These are phyloP conservation scores for Pichia inconspicua DNA, from an alignment of 1,139 yeast genomes.

Conservation along the genomic window DNA sequence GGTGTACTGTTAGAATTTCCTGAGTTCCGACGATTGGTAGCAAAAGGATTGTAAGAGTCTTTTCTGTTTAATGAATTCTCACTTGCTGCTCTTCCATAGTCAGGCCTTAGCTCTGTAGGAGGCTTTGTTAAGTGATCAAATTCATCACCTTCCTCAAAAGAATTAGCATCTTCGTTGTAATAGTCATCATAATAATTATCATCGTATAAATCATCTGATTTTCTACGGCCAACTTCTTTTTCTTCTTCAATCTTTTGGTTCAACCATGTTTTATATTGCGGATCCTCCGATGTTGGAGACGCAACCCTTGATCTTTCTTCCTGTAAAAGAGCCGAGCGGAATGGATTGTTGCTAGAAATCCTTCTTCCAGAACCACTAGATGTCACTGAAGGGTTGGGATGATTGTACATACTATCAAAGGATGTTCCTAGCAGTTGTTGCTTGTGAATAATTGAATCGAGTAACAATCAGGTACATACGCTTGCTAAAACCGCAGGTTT, in stretches of 20 bases:
- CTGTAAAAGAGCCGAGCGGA: slow-evolving; percentile 26
- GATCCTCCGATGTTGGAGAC: slow-evolving; percentile 17
- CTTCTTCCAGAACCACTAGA: slow-evolving; percentile 27
- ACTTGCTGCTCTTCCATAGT: slow-evolving; percentile 6
- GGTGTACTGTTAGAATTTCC: slow-evolving; percentile 8
- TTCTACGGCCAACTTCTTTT: slow-evolving; percentile 7
- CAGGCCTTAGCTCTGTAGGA: slow-evolving; percentile 3
- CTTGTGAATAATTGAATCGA: not conserved
- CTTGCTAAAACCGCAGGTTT: not conserved
- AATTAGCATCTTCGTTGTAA: slow-evolving; percentile 8
- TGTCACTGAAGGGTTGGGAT: slow-evolving; percentile 24
- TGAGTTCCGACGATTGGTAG: slow-evolving; percentile 9
- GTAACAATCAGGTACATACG: not conserved
- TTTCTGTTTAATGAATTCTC: slow-evolving; percentile 11
- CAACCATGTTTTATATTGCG: slow-evolving; percentile 25
- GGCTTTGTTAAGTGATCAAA: slow-evolving; percentile 10
- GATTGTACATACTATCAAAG: slow-evolving; percentile 20
- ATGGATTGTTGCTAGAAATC: slow-evolving; percentile 28
- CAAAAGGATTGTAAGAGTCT: slow-evolving; percentile 13
- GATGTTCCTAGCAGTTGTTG: not conserved
- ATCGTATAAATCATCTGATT: slow-evolving; percentile 2
- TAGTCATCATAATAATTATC: slow-evolving; percentile 7
- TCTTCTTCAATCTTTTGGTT: slow-evolving; percentile 22
- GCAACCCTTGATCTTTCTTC: slow-evolving; percentile 20
- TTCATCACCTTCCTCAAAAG: slow-evolving; percentile 19